A percentile compares a stretch with the other conserved stretches of the same genome.
phyloP scores from a whole-genome alignment of 2,329 filamentous ascomycete genomes.

The Apiospora saccharicola region DNA sequence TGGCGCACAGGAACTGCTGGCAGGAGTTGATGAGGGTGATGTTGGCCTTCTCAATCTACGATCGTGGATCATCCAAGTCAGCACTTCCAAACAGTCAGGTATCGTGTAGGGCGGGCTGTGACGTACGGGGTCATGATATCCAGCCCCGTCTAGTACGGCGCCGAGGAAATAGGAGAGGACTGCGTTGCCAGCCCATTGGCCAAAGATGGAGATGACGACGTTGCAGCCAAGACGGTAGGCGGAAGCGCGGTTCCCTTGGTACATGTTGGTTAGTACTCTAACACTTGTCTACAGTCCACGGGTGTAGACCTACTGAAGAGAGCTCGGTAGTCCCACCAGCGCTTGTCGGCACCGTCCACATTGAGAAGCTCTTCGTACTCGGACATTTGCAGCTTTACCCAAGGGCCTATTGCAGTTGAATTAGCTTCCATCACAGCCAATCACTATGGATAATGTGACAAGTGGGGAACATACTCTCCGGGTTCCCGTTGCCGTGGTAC shows the following conservation, averaged over 20 bases:
- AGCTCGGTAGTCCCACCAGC: conserved; percentile 55
- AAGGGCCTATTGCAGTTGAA: conserved; percentile 34
- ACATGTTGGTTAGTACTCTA: background rate
- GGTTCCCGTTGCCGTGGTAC: conserved; percentile 54
- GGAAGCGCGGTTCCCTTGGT: conserved; percentile 39
- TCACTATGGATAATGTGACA: background rate
- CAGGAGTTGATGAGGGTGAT: conserved; percentile 60
- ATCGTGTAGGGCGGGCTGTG: too few relatives aligned
- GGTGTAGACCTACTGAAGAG: conserved; percentile 44
- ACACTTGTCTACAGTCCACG: too few relatives aligned
- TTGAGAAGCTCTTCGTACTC: conserved; percentile 51
- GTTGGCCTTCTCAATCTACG: conserved; percentile 50
- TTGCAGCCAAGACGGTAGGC: conserved; percentile 51
- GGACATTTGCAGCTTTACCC: conserved; percentile 52
- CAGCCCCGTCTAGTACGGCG: conserved; percentile 59
- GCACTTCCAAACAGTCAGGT: background rate
- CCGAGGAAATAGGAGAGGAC: conserved; percentile 57
- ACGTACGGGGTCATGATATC: conserved; percentile 45
- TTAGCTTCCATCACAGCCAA: background rate
- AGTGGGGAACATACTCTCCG: conserved; percentile 40
- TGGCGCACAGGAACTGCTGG: conserved; percentile 57
- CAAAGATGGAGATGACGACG: conserved; percentile 50
- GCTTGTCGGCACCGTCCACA: conserved; percentile 50
- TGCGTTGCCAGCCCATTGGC: conserved; percentile 52
- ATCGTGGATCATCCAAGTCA: background rate